Conservation (phyloP, 2,329 filamentous ascomycete species). For the Nemania abortiva region DNA sequence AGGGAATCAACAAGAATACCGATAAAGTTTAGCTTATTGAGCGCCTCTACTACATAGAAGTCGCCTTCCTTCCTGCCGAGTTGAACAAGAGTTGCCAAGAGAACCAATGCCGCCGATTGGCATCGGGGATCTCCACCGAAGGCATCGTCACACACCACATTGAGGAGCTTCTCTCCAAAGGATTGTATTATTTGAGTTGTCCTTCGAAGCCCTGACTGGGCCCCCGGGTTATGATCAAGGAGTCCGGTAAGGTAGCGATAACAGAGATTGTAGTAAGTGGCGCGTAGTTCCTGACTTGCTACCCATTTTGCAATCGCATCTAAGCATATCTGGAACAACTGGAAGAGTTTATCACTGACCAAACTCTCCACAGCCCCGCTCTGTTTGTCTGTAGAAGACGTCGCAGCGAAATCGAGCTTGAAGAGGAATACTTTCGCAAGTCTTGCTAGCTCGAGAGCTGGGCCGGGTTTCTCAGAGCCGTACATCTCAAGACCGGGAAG, state of each 20-base stretch:
- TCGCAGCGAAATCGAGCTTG: slow-evolving; percentile 71
- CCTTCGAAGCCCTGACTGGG: slow-evolving; percentile 63
- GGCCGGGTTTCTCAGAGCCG: slow-evolving; percentile 74
- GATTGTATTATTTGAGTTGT: slow-evolving; percentile 78
- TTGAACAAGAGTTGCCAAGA: slow-evolving; percentile 82
- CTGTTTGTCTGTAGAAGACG: slow-evolving; percentile 56
- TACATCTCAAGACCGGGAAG: slow-evolving; percentile 87
- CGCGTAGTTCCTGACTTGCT: slow-evolving; percentile 77
- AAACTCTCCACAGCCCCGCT: slow-evolving; percentile 72
- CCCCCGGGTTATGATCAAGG: slow-evolving; percentile 63
- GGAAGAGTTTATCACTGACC: slow-evolving; percentile 88
- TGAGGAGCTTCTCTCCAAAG: slow-evolving; percentile 82
- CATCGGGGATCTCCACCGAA: slow-evolving; percentile 85
- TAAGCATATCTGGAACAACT: slow-evolving; percentile 89
- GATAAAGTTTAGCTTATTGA: slow-evolving; percentile 90
- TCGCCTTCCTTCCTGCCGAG: slow-evolving; percentile 79
- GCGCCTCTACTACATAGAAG: slow-evolving; percentile 79
- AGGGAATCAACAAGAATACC: slow-evolving; percentile 91
- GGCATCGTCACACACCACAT: slow-evolving; percentile 92
- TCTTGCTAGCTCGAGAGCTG: slow-evolving; percentile 81
- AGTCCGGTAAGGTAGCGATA: slow-evolving; percentile 85
- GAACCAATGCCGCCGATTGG: slow-evolving; percentile 85
- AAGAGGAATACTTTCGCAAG: slow-evolving; percentile 80
- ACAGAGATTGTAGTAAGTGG: slow-evolving; percentile 91
- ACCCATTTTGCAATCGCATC: slow-evolving; percentile 81